These are phyloP conservation scores for Ceratobasidium theobromae DNA, from an alignment of 1,284 basidiomycete genomes.

Conservation along the genomic window DNA sequence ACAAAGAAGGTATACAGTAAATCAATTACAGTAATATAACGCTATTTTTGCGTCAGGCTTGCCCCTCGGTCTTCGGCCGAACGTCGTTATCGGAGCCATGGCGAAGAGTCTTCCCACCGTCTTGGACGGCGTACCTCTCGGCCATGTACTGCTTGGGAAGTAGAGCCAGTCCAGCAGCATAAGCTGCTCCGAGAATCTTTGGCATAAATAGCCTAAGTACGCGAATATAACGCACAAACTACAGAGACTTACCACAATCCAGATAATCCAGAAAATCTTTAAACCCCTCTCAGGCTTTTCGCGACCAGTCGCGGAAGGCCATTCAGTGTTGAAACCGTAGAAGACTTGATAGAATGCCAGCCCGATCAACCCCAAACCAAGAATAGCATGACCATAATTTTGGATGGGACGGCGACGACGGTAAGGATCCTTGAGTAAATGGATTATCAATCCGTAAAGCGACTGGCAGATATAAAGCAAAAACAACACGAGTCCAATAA, in stretches of 20 bases:
- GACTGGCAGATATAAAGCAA: slow-evolving; percentile 34
- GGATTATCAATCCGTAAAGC: slow-evolving; percentile 32
- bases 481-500: slow-evolving; percentile 31
- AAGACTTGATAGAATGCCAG: slow-evolving; percentile 40
- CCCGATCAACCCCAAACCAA: slow-evolving; percentile 20
- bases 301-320: slow-evolving; percentile 21
- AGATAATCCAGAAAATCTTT: slow-evolving; percentile 32
- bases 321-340: slow-evolving; percentile 29
- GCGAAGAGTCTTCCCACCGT: background rate
- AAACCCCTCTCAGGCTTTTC: slow-evolving; percentile 5
- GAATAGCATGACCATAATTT: slow-evolving; percentile 41
- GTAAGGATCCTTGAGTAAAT: slow-evolving; percentile 34
- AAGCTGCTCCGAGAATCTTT: slow-evolving; percentile 30
- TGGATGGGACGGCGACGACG: slow-evolving; percentile 35
- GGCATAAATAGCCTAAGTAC: background rate
- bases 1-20: too few species aligned
- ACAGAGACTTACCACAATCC: slow-evolving; percentile 31
- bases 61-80: background rate
- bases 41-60: background rate
- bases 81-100: slow-evolving; percentile 17
- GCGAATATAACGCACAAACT: background rate
- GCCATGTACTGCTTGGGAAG: slow-evolving; percentile 30
- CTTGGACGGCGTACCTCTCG: slow-evolving; percentile 1
- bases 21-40: too few species aligned
- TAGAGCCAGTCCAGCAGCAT: slow-evolving; percentile 28